phyloP scores from a whole-genome alignment of 2,329 filamentous ascomycete genomes.

The Ramichloridium luteum region DNA sequence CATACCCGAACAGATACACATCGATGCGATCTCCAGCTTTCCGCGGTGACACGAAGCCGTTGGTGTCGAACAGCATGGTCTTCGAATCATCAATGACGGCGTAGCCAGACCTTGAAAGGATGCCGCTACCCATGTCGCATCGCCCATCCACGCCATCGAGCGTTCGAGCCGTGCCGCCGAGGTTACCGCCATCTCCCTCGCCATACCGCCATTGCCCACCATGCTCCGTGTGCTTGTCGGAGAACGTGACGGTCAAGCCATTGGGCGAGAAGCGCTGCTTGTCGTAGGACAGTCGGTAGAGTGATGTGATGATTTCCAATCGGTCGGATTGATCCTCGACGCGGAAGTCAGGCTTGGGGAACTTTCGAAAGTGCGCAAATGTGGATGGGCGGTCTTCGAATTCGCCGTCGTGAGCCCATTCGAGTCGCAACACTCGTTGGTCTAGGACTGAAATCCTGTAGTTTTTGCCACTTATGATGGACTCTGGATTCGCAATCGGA shows the following conservation, averaged over 20 bases:
- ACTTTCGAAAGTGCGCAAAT: conserved; percentile 45
- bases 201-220: conserved; percentile 42
- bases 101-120: conserved; percentile 41
- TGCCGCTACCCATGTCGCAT: conserved; percentile 37
- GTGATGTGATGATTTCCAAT: conserved; percentile 45
- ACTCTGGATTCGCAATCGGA: background rate
- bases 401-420: conserved; percentile 47
- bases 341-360: conserved; percentile 37
- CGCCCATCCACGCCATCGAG: conserved; percentile 43
- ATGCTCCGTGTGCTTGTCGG: conserved; percentile 25
- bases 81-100: conserved; percentile 42
- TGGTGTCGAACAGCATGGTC: conserved; percentile 44
- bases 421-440: conserved; percentile 46
- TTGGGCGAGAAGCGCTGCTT: conserved; percentile 42
- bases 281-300: conserved; percentile 47
- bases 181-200: conserved; percentile 30
- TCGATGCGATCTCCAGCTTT: conserved; percentile 39
- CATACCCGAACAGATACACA: conserved; percentile 49
- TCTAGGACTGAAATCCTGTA: conserved; percentile 51
- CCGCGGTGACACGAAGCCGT: conserved; percentile 42
- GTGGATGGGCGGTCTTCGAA: conserved; percentile 53
- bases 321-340: conserved; percentile 34
- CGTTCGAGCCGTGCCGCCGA: conserved; percentile 41
- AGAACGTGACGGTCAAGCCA: conserved; percentile 38
- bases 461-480: background rate